Evolutionary conservation across 345 rosid genomes (phyloP).

Genomic region (Corymbia maculata): DNA sequence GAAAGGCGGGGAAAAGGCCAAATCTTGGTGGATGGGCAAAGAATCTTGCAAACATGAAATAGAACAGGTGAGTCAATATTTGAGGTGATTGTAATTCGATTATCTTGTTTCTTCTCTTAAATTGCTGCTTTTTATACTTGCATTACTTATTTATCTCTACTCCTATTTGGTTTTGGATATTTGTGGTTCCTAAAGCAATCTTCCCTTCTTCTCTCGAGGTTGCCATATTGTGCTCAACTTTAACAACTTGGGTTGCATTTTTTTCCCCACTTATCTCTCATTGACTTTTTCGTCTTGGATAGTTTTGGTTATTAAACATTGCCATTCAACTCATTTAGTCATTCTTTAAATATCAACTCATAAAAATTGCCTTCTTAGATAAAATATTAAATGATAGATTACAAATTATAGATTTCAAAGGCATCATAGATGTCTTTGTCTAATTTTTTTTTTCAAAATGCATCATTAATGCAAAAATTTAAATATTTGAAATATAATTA

Average conservation of each 20-base stretch:
- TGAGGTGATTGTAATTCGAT: neutral
- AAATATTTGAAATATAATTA: no score
- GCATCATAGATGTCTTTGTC: no score
- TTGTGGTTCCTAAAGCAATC: neutral
- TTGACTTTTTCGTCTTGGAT: neutral
- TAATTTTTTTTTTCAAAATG: no score
- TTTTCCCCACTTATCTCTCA: neutral
- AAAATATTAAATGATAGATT: no score
- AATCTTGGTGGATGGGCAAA: neutral
- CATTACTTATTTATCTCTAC: neutral
- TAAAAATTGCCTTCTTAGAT: no score
- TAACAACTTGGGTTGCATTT: neutral
- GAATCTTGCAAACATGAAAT: rapidly evolving
- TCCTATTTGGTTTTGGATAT: neutral
- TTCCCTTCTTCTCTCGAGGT: neutral
- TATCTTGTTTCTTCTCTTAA: neutral
- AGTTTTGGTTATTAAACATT: no score
- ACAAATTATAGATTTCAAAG: no score
- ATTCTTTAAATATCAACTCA: no score
- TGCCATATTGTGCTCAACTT: neutral
- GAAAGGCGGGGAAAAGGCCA: neutral
- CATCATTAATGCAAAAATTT: no score
- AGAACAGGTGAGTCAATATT: neutral
- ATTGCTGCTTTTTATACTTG: neutral
- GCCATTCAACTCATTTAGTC: no score